phyloP scores from a whole-genome alignment of 768 basidiomycete genomes.

The Mycena filopes region DNA sequence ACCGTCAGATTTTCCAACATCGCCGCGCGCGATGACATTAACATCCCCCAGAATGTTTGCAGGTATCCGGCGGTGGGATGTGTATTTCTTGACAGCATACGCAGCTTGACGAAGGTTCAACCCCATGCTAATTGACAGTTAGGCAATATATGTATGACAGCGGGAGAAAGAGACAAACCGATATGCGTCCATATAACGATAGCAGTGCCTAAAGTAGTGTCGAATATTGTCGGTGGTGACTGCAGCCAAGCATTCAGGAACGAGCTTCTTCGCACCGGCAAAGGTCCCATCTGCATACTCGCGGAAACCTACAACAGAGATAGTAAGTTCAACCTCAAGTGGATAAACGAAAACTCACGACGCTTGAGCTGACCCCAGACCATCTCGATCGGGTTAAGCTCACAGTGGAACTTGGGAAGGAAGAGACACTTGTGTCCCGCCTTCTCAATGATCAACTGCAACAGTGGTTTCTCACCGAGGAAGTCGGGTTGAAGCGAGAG shows the following conservation, averaged over 20 bases:
- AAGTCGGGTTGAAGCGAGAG: constrained; percentile 15
- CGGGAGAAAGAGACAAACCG: constrained; percentile 14
- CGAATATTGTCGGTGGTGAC: constrained; percentile 10
- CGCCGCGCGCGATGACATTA: constrained; percentile 4
- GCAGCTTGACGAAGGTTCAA: constrained; percentile 14
- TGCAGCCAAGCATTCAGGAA: constrained; percentile 5
- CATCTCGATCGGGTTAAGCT: constrained; percentile 23
- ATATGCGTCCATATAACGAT: constrained; percentile 18
- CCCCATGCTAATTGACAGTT: constrained; percentile 8
- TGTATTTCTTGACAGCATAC: too few species aligned
- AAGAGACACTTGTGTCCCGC: constrained; percentile 23
- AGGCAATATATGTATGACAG: constrained; percentile 18
- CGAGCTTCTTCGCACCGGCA: neutral
- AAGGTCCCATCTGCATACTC: constrained; percentile 16
- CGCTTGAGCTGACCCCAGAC: constrained; percentile 22
- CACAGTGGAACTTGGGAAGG: constrained; percentile 21
- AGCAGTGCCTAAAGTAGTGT: constrained; percentile 13
- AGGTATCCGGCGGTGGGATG: constrained; percentile 7
- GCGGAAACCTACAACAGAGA: constrained; percentile 4
- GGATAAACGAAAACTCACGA: constrained; percentile 5
- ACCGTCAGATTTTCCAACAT: too few species aligned
- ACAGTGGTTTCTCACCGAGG: constrained; percentile 12
- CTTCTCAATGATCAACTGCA: too few species aligned
- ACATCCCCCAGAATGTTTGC: neutral
- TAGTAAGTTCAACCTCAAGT: neutral